These are phyloP conservation scores for Cystofilobasidium macerans DNA, from an alignment of 768 basidiomycete genomes.

Conservation along the genomic window DNA sequence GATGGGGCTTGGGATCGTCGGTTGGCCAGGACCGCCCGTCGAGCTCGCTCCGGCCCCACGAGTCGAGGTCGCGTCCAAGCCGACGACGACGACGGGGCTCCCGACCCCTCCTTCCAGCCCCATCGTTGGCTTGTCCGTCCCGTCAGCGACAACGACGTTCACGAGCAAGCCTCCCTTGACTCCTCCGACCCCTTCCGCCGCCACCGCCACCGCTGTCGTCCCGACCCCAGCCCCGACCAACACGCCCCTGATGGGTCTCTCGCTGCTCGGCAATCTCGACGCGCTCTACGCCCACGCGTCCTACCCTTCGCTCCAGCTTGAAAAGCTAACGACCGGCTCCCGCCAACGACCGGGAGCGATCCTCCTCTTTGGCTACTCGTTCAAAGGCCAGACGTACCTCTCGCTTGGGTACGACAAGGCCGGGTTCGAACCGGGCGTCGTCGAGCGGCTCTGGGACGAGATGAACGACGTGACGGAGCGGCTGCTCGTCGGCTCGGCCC, in stretches of 20 bases:
- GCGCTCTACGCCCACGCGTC: conserved; percentile 9
- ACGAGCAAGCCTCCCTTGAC: too few relatives aligned
- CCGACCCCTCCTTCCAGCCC: neutral
- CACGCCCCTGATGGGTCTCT: conserved; percentile 23
- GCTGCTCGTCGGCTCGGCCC: conserved; percentile 48
- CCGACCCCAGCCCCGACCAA: neutral
- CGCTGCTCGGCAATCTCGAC: conserved; percentile 26
- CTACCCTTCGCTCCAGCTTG: conserved; percentile 38
- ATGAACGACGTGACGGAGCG: conserved; percentile 50
- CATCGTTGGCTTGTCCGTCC: neutral
- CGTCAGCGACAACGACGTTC: too few relatives aligned
- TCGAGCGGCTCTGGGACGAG: conserved; percentile 60
- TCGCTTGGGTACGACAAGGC: conserved; percentile 69
- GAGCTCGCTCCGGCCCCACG: neutral
- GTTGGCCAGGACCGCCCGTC: too few relatives aligned
- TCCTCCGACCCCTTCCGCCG: too few relatives aligned
- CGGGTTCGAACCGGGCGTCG: conserved; percentile 48
- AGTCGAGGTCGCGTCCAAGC: neutral
- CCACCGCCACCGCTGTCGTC: neutral
- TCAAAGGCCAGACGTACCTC: conserved; percentile 51
- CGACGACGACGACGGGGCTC: too few relatives aligned
- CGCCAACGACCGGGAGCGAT: conserved; percentile 64
- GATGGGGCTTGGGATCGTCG: conserved; percentile 9
- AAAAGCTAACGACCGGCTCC: conserved; percentile 69
- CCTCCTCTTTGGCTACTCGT: conserved; percentile 55